phyloP scores from a whole-genome alignment of 805 yeast genomes.

The Ogataea zsoltii region DNA sequence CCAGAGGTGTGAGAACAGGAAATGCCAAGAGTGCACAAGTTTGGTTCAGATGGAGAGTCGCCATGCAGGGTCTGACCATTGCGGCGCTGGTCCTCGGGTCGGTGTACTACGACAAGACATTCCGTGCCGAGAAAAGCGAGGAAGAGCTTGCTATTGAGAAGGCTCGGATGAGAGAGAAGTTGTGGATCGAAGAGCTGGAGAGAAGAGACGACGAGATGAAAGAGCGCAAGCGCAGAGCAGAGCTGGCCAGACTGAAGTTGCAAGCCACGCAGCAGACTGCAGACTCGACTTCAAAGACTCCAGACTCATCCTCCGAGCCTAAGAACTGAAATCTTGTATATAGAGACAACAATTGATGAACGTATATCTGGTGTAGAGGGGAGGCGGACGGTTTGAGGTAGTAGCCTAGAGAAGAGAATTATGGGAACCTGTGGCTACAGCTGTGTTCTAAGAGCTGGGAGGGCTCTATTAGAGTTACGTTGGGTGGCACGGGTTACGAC shows the following conservation, averaged over 20 bases:
- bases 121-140: conserved; percentile 45
- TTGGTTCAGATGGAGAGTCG: conserved; percentile 90
- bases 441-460: no score
- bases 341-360: no score
- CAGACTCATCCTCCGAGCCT: neutral
- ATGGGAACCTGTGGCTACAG: no score
- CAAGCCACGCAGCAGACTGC: conserved; percentile 17
- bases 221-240: conserved; percentile 67
- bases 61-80: conserved; percentile 78
- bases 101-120: conserved; percentile 56
- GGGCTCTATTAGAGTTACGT: no score
- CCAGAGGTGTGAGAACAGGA: conserved; percentile 71
- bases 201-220: conserved; percentile 77
- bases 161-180: conserved; percentile 79
- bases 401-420: no score
- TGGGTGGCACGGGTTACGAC: no score
- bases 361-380: no score
- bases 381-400: no score
- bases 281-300: neutral
- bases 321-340: no score
- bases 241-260: conserved; percentile 48
- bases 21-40: conserved; percentile 74
- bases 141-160: conserved; percentile 71
- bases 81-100: conserved; percentile 85
- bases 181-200: conserved; percentile 91